Evolutionary conservation across 2,329 filamentous ascomycete species (phyloP).

Genomic region (Akanthomyces uredinophilus): DNA sequence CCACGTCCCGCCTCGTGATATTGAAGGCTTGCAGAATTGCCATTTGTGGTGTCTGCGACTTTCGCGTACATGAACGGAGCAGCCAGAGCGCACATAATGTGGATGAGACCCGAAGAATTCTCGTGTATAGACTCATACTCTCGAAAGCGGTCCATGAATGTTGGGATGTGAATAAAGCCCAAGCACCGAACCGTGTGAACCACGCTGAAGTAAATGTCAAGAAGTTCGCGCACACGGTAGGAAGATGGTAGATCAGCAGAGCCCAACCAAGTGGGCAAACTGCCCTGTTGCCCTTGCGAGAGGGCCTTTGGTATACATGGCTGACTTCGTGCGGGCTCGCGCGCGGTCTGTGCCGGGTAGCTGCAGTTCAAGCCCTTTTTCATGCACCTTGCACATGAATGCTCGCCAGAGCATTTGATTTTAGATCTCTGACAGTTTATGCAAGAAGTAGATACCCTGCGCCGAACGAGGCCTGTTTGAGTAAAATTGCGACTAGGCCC

Average conservation of each 20-base stretch:
- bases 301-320: not conserved
- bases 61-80: not conserved
- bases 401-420: constrained; percentile 5
- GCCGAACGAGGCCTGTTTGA: constrained; percentile 2
- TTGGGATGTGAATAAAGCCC: constrained; percentile 7
- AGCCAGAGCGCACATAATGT: constrained; percentile 5
- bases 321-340: not conserved
- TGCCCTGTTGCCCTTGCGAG: not conserved
- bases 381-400: not conserved
- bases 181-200: constrained; percentile 9
- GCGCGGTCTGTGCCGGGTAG: not conserved
- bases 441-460: not conserved
- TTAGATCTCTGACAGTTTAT: constrained; percentile 1
- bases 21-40: not conserved
- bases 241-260: not conserved
- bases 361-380: not conserved
- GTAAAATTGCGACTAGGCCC: not conserved
- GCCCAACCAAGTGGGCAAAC: not conserved
- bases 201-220: constrained; percentile 12
- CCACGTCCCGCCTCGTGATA: not conserved
- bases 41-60: no score
- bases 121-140: not conserved
- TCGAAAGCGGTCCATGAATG: constrained; percentile 7
- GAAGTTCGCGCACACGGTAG: constrained; percentile 6
- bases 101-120: constrained; percentile 1